phyloP scores from a whole-genome alignment of 441 rosid species.

The Lepidium campestre region DNA sequence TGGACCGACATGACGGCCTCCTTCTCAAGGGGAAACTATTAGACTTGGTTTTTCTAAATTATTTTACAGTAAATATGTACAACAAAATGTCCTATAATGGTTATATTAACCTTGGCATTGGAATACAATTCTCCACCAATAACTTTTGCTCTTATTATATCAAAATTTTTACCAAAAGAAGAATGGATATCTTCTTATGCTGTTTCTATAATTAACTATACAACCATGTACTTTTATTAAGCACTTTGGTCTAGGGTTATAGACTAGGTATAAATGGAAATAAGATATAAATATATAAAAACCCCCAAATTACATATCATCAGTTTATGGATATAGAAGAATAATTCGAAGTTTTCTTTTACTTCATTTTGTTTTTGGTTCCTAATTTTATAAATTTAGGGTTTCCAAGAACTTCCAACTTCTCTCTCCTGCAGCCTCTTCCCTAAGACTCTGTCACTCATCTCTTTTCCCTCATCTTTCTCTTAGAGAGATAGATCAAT shows the following conservation, averaged over 20 bases:
- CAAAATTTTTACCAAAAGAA: slow-evolving; percentile 47
- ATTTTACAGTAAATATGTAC: neutral
- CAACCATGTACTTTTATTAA: neutral
- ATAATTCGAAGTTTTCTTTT: neutral
- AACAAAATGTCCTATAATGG: neutral
- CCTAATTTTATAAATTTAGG: slow-evolving; percentile 35
- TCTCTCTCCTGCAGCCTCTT: slow-evolving; percentile 12
- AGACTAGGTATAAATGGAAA: slow-evolving; percentile 12
- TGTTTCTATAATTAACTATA: neutral
- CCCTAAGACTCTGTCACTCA: neutral
- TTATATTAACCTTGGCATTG: neutral
- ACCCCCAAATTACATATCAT: neutral
- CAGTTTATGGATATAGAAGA: neutral
- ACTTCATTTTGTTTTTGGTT: slow-evolving; percentile 5
- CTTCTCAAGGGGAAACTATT: too few relatives aligned
- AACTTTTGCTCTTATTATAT: slow-evolving; percentile 14
- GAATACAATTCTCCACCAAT: slow-evolving; percentile 26
- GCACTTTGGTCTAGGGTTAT: slow-evolving; percentile 32
- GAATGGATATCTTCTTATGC: slow-evolving; percentile 46
- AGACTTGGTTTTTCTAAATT: too few relatives aligned
- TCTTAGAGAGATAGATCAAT: slow-evolving; percentile 13
- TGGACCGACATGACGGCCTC: too few relatives aligned
- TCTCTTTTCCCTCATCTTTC: slow-evolving; percentile 1
- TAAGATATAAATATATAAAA: neutral
- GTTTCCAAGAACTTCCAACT: slow-evolving; percentile 26